phyloP scores from a whole-genome alignment of 257 asterid genomes.

The Linaria vulgaris region DNA sequence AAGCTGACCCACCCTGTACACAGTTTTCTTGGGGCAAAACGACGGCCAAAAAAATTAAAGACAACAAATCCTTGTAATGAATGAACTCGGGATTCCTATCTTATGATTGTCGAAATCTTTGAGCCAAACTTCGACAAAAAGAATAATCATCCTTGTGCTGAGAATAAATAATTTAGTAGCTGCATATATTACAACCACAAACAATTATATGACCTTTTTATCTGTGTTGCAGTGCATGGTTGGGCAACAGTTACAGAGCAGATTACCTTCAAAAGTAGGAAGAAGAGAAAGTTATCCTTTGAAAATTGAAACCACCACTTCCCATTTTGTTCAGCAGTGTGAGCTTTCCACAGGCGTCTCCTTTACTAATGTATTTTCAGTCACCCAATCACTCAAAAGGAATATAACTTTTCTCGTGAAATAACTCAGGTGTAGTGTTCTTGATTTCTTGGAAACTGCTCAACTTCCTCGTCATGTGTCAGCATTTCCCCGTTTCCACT shows the following conservation, averaged over 20 bases:
- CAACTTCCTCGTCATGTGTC: conserved; percentile 45
- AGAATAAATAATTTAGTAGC: background rate
- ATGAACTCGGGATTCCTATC: conserved; percentile 26
- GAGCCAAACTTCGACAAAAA: background rate
- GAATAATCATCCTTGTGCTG: background rate
- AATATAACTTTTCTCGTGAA: background rate
- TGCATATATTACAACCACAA: background rate
- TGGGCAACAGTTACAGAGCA: background rate
- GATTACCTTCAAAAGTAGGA: conserved; percentile 3
- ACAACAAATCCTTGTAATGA: background rate
- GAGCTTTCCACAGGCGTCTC: conserved; percentile 4
- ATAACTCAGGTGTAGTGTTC: conserved; percentile 28
- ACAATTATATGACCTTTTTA: background rate
- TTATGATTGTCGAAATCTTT: conserved; percentile 20
- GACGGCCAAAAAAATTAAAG: background rate
- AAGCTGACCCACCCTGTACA: background rate
- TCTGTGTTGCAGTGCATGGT: background rate
- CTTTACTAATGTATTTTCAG: background rate
- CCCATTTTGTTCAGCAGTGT: background rate
- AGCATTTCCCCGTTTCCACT: conserved; percentile 47
- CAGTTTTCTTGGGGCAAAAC: background rate
- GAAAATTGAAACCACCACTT: conserved; percentile 15
- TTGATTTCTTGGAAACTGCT: conserved; percentile 38
- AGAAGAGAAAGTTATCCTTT: conserved; percentile 3
- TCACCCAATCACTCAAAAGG: background rate